These are phyloP conservation scores for Fusarium sp. DNA, from an alignment of 2,329 filamentous ascomycete species.

Conservation along the genomic window DNA sequence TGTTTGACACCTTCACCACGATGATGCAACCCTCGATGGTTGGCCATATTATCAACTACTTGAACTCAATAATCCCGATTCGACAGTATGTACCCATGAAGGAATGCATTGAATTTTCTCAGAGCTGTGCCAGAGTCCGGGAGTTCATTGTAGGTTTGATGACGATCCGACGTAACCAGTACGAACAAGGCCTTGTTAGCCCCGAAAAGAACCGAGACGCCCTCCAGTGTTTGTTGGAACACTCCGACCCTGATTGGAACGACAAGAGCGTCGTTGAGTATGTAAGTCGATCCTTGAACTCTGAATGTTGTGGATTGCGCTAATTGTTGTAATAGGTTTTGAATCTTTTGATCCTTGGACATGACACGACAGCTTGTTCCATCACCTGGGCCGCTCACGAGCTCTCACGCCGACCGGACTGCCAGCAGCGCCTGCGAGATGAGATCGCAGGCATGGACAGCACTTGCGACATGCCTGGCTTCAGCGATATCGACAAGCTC, in stretches of 20 bases:
- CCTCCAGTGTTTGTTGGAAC: constrained; percentile 48
- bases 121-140: constrained; percentile 42
- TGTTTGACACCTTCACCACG: constrained; percentile 33
- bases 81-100: constrained; percentile 48
- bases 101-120: constrained; percentile 48
- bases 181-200: background rate
- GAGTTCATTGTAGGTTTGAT: constrained; percentile 41
- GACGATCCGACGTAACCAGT: background rate
- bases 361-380: constrained; percentile 55
- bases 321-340: constrained; percentile 49
- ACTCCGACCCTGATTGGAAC: constrained; percentile 35
- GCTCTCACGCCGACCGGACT: constrained; percentile 46
- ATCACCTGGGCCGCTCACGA: constrained; percentile 54
- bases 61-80: constrained; percentile 48
- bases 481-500: constrained; percentile 44
- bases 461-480: constrained; percentile 12
- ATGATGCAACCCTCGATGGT: constrained; percentile 39
- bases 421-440: constrained; percentile 50
- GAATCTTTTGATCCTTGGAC: constrained; percentile 54
- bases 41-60: constrained; percentile 42
- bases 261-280: constrained; percentile 43
- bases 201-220: constrained; percentile 23
- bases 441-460: constrained; percentile 45
- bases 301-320: constrained; percentile 4
- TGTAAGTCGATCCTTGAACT: constrained; percentile 3